Evolutionary conservation across 139 green algal species (phyloP).

Genomic region (Chlorella sp.): DNA sequence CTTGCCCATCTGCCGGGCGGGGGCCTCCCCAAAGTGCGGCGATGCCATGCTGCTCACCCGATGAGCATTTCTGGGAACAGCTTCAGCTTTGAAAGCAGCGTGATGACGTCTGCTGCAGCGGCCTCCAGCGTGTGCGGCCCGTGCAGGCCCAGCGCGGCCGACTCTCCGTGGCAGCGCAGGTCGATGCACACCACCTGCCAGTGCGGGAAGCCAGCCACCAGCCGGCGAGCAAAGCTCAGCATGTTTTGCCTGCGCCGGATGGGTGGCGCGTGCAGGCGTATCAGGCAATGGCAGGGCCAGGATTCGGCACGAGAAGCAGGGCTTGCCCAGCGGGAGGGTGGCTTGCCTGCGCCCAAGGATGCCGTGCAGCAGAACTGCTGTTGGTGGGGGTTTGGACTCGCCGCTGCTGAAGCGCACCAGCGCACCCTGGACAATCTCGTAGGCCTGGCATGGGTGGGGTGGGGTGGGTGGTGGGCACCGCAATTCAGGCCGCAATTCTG

Average conservation of each 20-base stretch:
- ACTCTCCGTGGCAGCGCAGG: conserved; percentile 92
- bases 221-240: conserved; percentile 70
- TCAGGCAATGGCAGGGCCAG: no score
- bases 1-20: no score
- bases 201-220: conserved; percentile 77
- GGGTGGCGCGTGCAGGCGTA: no score
- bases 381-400: conserved; percentile 66
- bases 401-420: conserved; percentile 46
- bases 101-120: conserved; percentile 77
- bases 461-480: neutral
- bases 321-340: no score
- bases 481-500: neutral
- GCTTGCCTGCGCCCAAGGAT: conserved; percentile 65
- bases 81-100: conserved; percentile 76
- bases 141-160: conserved; percentile 41
- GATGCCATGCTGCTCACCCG: conserved; percentile 53
- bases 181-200: conserved; percentile 89
- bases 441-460: conserved; percentile 17
- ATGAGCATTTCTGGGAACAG: conserved; percentile 91
- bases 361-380: conserved; percentile 93
- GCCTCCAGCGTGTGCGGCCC: conserved; percentile 68
- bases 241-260: conserved; percentile 75
- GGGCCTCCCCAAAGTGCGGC: no score
- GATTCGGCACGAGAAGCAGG: no score
- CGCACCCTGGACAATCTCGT: conserved; percentile 69